A percentile compares a stretch with the other conserved stretches of the same genome.
These are phyloP conservation scores for Xanthoconium purpureum DNA, from an alignment of 768 basidiomycete species.

Conservation along the genomic window DNA sequence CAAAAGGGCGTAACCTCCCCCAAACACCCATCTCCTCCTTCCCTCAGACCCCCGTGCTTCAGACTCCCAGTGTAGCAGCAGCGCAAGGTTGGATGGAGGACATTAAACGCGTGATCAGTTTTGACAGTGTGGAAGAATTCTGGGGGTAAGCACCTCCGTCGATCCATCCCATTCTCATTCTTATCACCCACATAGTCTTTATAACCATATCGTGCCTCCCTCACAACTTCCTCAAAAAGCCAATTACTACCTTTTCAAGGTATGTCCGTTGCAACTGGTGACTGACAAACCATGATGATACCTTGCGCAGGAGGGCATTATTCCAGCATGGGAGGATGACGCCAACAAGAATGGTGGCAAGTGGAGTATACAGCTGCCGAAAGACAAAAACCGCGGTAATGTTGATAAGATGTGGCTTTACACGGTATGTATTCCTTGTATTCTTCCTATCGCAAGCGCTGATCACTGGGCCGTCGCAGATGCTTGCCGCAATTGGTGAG, in stretches of 20 bases:
- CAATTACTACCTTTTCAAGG: slow-evolving; percentile 99
- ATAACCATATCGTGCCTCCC: slow-evolving; percentile 97
- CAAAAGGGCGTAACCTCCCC: slow-evolving; percentile 85
- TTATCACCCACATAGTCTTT: slow-evolving; percentile 51
- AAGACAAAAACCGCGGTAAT: slow-evolving; percentile 81
- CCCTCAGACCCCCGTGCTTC: slow-evolving; percentile 69
- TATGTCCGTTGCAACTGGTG: slow-evolving; percentile 30
- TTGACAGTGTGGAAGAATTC: slow-evolving; percentile 98
- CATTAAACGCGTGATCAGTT: slow-evolving; percentile 92
- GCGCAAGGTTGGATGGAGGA: slow-evolving; percentile 98
- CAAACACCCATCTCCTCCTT: slow-evolving; percentile 79
- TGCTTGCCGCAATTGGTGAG: slow-evolving; percentile 99
- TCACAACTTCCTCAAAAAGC: slow-evolving; percentile 91
- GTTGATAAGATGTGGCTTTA: slow-evolving; percentile 99
- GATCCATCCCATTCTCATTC: neutral
- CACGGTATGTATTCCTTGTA: slow-evolving; percentile 55
- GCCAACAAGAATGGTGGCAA: slow-evolving; percentile 97
- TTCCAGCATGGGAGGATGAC: slow-evolving; percentile 96
- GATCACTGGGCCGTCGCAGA: slow-evolving; percentile 48
- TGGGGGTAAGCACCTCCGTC: slow-evolving; percentile 75
- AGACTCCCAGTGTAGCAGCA: slow-evolving; percentile 69
- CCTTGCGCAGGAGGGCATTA: slow-evolving; percentile 76
- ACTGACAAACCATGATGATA: slow-evolving; percentile 4
- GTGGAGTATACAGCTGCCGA: slow-evolving; percentile 97
- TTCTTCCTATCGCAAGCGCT: neutral